Evolutionary conservation across 164 flowering plant genomes (phyloP).

Genomic region (Vitis vinifera): DNA sequence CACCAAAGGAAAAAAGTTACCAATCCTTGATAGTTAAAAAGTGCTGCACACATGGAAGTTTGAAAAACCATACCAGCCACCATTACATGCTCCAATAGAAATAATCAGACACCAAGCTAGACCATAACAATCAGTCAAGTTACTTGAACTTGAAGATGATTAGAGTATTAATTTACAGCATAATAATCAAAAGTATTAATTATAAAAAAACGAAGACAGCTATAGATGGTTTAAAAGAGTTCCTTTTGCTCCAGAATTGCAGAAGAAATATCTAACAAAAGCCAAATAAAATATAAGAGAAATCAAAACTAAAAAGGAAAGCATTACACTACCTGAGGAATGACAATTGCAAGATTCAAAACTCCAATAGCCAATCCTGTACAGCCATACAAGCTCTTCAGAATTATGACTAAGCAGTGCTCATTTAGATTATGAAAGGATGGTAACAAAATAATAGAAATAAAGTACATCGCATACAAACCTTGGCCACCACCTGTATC

Average conservation of each 20-base stretch:
- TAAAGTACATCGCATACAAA: constrained; percentile 22
- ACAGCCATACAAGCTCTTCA: constrained; percentile 6
- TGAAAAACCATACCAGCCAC: background rate
- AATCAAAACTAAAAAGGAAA: background rate
- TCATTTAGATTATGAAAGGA: background rate
- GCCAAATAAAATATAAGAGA: background rate
- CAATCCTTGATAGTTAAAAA: too few relatives aligned
- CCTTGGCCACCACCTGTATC: constrained; percentile 99
- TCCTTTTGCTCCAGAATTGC: too few relatives aligned
- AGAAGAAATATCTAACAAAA: background rate
- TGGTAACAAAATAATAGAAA: constrained; percentile 4
- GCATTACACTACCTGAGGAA: constrained; percentile 70
- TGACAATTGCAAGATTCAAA: constrained; percentile 88
- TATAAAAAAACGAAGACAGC: too few relatives aligned
- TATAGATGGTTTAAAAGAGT: too few relatives aligned
- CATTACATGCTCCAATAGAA: background rate
- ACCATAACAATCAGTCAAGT: background rate
- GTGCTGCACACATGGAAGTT: background rate
- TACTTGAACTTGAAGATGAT: too few relatives aligned
- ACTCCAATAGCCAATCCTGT: constrained; percentile 96
- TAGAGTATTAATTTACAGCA: too few relatives aligned
- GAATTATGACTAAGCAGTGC: constrained; percentile 5
- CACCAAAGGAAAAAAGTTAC: too few relatives aligned
- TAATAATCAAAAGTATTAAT: too few relatives aligned
- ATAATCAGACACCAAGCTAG: background rate